These are phyloP conservation scores for Haematococcus lacustris DNA, from an alignment of 139 green algal genomes.

Conservation along the genomic window DNA sequence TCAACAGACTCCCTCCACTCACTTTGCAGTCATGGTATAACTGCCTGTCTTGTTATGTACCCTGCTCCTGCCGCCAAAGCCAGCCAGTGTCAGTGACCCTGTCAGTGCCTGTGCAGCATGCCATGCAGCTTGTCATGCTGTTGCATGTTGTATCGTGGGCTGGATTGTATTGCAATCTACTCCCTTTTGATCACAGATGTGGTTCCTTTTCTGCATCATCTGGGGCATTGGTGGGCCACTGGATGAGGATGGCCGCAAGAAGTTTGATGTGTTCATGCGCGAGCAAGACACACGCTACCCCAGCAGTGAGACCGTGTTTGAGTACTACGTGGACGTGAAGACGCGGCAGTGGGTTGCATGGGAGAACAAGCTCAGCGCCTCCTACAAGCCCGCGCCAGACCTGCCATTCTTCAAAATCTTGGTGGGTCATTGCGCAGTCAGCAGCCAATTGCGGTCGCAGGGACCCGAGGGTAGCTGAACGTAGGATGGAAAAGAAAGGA, in stretches of 20 bases:
- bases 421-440: neutral
- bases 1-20: too few species aligned
- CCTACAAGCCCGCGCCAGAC: constrained; percentile 51
- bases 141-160: too few species aligned
- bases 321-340: constrained; percentile 68
- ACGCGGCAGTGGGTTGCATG: constrained; percentile 52
- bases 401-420: constrained; percentile 70
- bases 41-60: neutral
- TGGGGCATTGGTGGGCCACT: constrained; percentile 73
- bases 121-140: too few species aligned
- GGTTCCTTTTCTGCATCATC: constrained; percentile 77
- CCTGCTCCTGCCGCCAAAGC: neutral
- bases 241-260: constrained; percentile 64
- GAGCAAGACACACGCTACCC: constrained; percentile 33
- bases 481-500: neutral
- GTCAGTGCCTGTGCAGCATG: too few species aligned
- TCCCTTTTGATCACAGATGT: constrained; percentile 5
- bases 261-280: constrained; percentile 57
- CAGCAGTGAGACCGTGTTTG: constrained; percentile 63
- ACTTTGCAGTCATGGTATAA: too few species aligned
- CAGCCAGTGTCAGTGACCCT: too few species aligned
- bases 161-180: too few species aligned
- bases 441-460: too few species aligned
- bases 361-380: constrained; percentile 54
- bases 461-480: too few species aligned